Evolutionary conservation across 345 rosid species (phyloP).

Genomic region (Rhodomyrtus tomentosa): DNA sequence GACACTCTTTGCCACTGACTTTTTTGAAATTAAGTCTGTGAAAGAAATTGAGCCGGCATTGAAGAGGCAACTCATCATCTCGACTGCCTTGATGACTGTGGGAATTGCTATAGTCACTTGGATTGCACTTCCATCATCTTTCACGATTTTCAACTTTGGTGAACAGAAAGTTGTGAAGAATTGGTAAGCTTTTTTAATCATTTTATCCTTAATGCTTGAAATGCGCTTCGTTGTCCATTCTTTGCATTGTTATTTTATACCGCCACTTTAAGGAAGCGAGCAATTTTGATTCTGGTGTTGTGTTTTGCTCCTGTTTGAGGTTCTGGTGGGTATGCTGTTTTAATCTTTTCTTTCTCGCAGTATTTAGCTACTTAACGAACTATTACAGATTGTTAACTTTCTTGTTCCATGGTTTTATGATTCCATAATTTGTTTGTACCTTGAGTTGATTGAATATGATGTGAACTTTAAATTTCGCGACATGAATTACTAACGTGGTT

Average conservation of each 20-base stretch:
- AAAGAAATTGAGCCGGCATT: neutral
- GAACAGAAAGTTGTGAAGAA: neutral
- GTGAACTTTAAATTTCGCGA: neutral
- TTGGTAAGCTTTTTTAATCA: neutral
- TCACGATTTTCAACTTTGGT: neutral
- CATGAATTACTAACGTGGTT: neutral
- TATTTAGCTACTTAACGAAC: neutral
- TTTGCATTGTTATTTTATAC: neutral
- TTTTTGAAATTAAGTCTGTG: neutral
- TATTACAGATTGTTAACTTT: neutral
- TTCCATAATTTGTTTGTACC: neutral
- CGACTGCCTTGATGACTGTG: neutral
- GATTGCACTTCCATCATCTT: neutral
- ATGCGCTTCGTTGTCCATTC: neutral
- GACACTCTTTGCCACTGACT: neutral
- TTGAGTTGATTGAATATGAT: neutral
- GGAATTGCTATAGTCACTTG: neutral
- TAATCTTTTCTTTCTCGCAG: neutral
- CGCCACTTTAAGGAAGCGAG: neutral
- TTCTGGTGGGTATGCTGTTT: neutral
- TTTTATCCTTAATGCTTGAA: neutral
- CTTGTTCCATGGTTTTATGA: neutral
- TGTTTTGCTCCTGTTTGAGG: neutral
- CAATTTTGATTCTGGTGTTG: neutral
- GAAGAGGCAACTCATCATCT: neutral